Base-by-base conservation (phyloP, 352 stramenopile species). In the Globisporangium radiosum region DNA sequence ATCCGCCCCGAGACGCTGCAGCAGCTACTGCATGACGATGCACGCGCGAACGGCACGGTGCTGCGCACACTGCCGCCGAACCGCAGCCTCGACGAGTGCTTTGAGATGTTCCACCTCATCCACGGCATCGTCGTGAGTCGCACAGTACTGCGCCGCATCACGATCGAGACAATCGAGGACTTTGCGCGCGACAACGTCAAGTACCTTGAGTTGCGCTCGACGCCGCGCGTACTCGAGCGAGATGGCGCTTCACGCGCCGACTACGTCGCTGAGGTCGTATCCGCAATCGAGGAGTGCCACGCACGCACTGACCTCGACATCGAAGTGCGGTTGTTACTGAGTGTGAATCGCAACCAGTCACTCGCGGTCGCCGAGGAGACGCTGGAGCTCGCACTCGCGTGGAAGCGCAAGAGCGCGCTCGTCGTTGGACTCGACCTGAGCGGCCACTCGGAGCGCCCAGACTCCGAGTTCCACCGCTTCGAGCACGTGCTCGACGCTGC, bases 381-480 rank as follows among this genome's bases (percentile, higher is more conserved):
- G 7, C 72, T 93, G 1, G 50, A 59, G 33, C 63, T 93, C 59
- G 75, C 81, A 4, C 56, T 91, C 7, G 63, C 84, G 49, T 81
- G 76, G 64, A 72, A 77, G 52, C 59, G 64, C 7, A 74, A 78
- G 36, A 81, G 68, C 56, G 65, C 65, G 11, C 87, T 78, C 19
- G 76, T 95, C 38, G 69, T 96, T 52, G 88, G 88, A 49, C 82
- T 96, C 57, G 88, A 96, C 64, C 73, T 96, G 52, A 93, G 83
- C 49, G 88, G 86, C 57, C 89, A 96, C 60, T 90, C 88, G 49
- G 71, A 88, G 50, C 73, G 66, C 13, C 78, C 79, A 7, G 75
- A 91, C 51, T 91, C 85, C 37, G 76, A 94, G 62, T 97, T 97
- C 66, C 55, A 75, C 57, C 72, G 84, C 52, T 98, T 97, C 64